Evolutionary conservation across 805 yeast genomes (phyloP).

Genomic region (Scheffersomyces stipitis): DNA sequence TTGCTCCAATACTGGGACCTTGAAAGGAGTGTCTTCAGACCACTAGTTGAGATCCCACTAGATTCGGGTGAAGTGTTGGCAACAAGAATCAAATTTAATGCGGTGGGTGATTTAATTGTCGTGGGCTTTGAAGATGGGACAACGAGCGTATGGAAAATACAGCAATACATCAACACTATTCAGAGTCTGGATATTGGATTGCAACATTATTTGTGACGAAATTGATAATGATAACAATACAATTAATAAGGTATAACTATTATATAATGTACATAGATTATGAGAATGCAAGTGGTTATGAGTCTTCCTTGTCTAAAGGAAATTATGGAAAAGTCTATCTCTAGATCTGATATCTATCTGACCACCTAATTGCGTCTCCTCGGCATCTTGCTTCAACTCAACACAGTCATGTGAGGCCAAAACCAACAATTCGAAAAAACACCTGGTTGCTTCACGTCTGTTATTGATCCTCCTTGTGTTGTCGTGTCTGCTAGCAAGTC

Average conservation of each 20-base stretch:
- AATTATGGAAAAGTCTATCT: slow-evolving; percentile 32
- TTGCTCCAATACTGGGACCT: slow-evolving; percentile 34
- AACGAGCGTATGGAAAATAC: slow-evolving; percentile 4
- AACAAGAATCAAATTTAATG: slow-evolving; percentile 13
- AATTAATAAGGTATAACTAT: no score
- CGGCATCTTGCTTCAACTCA: slow-evolving; percentile 52
- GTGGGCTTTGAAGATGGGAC: slow-evolving; percentile 25
- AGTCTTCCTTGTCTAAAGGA: slow-evolving; percentile 12
- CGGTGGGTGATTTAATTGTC: slow-evolving; percentile 16
- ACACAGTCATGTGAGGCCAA: slow-evolving; percentile 77
- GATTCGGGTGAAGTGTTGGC: slow-evolving; percentile 1
- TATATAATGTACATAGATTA: not conserved
- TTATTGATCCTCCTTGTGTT: slow-evolving; percentile 29
- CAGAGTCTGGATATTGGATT: not conserved
- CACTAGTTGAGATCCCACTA: slow-evolving; percentile 14
- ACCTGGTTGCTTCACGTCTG: slow-evolving; percentile 62
- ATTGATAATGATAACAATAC: not conserved
- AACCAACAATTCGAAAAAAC: slow-evolving; percentile 81
- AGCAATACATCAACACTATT: no score
- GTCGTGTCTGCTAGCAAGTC: slow-evolving; percentile 12
- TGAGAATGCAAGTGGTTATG: not conserved
- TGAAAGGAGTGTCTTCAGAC: slow-evolving; percentile 13
- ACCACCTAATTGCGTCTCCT: slow-evolving; percentile 47
- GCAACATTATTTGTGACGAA: not conserved
- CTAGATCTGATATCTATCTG: slow-evolving; percentile 54